These are phyloP conservation scores for Elsinoe ampelina DNA, from an alignment of 2,329 filamentous ascomycete genomes.

Conservation along the genomic window DNA sequence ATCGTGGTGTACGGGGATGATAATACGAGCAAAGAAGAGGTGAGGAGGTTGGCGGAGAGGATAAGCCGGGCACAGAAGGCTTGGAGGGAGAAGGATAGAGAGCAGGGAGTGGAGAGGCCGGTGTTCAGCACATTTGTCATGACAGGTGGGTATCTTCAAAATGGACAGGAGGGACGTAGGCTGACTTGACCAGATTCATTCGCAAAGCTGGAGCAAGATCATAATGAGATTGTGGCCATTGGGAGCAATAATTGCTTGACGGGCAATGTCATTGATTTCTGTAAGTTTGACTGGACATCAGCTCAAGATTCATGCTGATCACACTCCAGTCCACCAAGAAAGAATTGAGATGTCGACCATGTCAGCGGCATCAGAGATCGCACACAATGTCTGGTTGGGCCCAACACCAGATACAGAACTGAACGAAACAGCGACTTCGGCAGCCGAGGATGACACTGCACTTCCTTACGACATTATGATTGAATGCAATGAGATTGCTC, in stretches of 20 bases:
- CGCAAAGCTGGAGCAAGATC: constrained; percentile 58
- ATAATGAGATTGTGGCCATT: constrained; percentile 64
- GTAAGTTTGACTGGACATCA: constrained; percentile 31
- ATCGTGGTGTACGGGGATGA: constrained; percentile 86
- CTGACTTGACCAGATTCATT: constrained; percentile 44
- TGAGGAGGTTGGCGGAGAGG: constrained; percentile 53
- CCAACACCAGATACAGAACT: constrained; percentile 65
- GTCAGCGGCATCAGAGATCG: constrained; percentile 82
- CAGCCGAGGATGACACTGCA: constrained; percentile 34
- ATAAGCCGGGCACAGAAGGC: constrained; percentile 67
- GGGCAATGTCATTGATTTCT: constrained; percentile 76
- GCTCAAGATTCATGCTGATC: constrained; percentile 4
- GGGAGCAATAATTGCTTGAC: constrained; percentile 63
- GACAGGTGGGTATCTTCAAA: constrained; percentile 41
- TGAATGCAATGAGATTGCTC: constrained; percentile 78
- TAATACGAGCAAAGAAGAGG: constrained; percentile 48
- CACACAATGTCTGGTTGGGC: constrained; percentile 81
- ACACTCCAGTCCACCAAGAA: constrained; percentile 24
- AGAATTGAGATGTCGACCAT: constrained; percentile 84
- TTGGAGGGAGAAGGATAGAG: constrained; percentile 52
- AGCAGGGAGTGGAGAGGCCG: constrained; percentile 31
- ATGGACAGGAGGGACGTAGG: constrained; percentile 17
- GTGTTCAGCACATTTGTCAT: constrained; percentile 78
- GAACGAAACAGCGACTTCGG: constrained; percentile 43
- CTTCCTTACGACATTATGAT: constrained; percentile 60